These are phyloP conservation scores for Jackrogersella minutella DNA, from an alignment of 495 filamentous ascomycete genomes.

Conservation along the genomic window DNA sequence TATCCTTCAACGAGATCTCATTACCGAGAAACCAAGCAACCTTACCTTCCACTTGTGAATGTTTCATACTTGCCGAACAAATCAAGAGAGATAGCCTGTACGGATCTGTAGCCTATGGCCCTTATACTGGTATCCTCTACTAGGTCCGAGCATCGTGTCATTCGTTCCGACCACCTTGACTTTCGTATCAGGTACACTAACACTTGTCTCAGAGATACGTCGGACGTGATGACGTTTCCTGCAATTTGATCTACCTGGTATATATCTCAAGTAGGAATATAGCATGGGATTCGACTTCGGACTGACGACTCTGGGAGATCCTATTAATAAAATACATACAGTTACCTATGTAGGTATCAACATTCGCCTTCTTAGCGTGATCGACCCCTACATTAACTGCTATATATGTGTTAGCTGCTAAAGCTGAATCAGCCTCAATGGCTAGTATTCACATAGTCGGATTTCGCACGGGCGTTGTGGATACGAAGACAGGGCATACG, in stretches of 20 bases:
- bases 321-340: not conserved
- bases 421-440: slow-evolving; percentile 28
- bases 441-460: slow-evolving; percentile 5
- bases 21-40: slow-evolving; percentile 19
- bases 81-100: too few relatives aligned
- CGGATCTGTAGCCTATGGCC: too few relatives aligned
- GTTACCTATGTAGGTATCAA: too few relatives aligned
- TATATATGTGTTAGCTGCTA: slow-evolving; percentile 3
- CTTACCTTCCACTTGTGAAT: not conserved
- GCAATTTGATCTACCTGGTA: not conserved
- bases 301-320: not conserved
- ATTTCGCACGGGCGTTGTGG: slow-evolving; percentile 16
- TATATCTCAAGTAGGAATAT: not conserved
- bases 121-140: too few relatives aligned
- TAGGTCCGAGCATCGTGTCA: too few relatives aligned
- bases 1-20: slow-evolving; percentile 29
- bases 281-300: not conserved
- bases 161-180: too few relatives aligned
- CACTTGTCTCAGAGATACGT: too few relatives aligned
- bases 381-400: not conserved
- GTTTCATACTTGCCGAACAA: not conserved
- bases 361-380: not conserved
- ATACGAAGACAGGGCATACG: slow-evolving; percentile 27
- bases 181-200: too few relatives aligned
- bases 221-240: too few relatives aligned